Evolutionary conservation across 495 filamentous ascomycete genomes (phyloP).

Genomic region (Hyphodiscus hymeniophilus): DNA sequence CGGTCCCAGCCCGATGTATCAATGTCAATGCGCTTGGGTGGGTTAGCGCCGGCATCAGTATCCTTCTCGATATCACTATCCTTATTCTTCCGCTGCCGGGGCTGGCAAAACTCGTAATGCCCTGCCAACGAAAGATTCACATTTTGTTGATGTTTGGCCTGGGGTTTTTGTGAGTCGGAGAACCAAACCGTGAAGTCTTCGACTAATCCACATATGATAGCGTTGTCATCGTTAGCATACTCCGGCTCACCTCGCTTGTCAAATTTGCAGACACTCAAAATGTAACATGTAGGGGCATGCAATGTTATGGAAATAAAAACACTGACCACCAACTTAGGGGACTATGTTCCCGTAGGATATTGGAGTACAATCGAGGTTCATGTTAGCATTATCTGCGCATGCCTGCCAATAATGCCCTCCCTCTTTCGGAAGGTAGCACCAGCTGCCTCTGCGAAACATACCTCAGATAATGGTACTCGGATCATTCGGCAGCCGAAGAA

Average conservation of each 20-base stretch:
- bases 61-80: slow-evolving; percentile 41
- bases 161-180: slow-evolving; percentile 26
- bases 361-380: slow-evolving; percentile 27
- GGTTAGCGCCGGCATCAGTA: slow-evolving; percentile 42
- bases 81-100: slow-evolving; percentile 44
- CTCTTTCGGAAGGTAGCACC: slow-evolving; percentile 11
- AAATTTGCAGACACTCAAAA: slow-evolving; percentile 10
- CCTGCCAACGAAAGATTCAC: slow-evolving; percentile 29
- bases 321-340: not conserved
- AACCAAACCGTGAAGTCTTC: not conserved
- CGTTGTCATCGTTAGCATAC: slow-evolving; percentile 8
- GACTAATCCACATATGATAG: slow-evolving; percentile 8
- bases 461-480: no score
- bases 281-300: slow-evolving; percentile 3
- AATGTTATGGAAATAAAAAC: not conserved
- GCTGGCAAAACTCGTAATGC: slow-evolving; percentile 35
- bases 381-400: slow-evolving; percentile 26
- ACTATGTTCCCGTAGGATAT: slow-evolving; percentile 13
- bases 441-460: no score
- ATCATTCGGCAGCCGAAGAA: no score
- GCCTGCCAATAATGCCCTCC: slow-evolving; percentile 23
- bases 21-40: slow-evolving; percentile 39
- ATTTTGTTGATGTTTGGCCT: slow-evolving; percentile 35
- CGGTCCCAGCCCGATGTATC: slow-evolving; percentile 28
- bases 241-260: slow-evolving; percentile 3